Evolutionary conservation across 1,284 basidiomycete genomes (phyloP), one percentile per base, ranked within the genome.

Genomic region (Cutaneotrichosporon spelunceum): DNA sequence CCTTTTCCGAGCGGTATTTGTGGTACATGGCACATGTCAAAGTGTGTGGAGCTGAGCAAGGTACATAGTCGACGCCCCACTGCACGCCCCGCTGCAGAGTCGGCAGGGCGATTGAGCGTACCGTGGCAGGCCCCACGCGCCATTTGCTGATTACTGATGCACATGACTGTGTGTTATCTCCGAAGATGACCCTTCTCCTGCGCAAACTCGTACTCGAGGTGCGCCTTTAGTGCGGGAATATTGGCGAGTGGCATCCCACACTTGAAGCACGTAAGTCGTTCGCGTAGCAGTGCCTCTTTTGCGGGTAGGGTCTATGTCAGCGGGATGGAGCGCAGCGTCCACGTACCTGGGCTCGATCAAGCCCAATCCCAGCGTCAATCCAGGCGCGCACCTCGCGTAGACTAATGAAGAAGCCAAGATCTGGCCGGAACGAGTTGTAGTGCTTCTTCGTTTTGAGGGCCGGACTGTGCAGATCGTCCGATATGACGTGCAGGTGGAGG

Each of bases 351-450:
- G 30, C 39, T 26, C 34, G 21, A n/a, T 62, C 47, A 19, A 65
- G 61, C 36, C 72, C 85, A 7, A 83, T 81, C 39, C 88, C 86
- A 57, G 23, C 29, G 5, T 56, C 49, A 7, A 92, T 86, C 87
- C 89, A 91, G 0, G 82, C 81, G 45, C 89, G 78, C 4, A 96
- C 87, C 6, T 90, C 85, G 36, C 85, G 82, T 4, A 96, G 79
- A 58, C 87, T 84, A 0, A 98, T 72, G 76, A 96, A 97, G 80
- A 93, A 97, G 0, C 91, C 93, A 14, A 85, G 81, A 30, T 84
- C 84, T 0, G 94, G 95, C 69, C 90, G 87, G 80, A 98, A 99
- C 2, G 91, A 92, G 74, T 95, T 93, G 81, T 93, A 93, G 71
- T 98, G 93, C 71, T 90, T 93, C 82, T 96, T 97, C 65, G 84